These are phyloP conservation scores for Meira miltonrushii DNA, from an alignment of 1,284 basidiomycete species.

Conservation along the genomic window DNA sequence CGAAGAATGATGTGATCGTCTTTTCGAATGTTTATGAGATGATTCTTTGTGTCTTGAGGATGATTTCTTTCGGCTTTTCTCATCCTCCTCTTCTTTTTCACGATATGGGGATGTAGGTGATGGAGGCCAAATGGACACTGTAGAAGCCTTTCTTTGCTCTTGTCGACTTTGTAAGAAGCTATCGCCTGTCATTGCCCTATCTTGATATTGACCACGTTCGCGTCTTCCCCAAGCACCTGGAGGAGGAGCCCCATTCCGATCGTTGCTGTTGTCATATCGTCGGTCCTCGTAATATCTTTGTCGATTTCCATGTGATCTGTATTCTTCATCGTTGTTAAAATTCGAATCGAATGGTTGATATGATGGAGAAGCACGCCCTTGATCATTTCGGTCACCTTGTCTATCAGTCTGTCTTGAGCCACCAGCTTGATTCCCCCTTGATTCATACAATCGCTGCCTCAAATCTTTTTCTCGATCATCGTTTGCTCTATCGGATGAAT, in stretches of 20 bases:
- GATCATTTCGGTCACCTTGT: not conserved
- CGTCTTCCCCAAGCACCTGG: slow-evolving; percentile 8
- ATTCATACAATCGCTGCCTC: not conserved
- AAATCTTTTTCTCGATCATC: slow-evolving; percentile 1
- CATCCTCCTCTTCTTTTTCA: slow-evolving; percentile 30
- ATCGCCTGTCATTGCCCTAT: not conserved
- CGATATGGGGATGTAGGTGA: slow-evolving; percentile 27
- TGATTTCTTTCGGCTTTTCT: slow-evolving; percentile 14
- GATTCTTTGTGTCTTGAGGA: slow-evolving; percentile 18
- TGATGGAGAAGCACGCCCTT: not conserved
- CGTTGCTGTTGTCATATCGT: not conserved
- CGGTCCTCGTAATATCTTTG: too few relatives aligned
- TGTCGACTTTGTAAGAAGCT: not conserved
- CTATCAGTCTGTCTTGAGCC: not conserved
- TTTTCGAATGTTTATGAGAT: slow-evolving; percentile 2
- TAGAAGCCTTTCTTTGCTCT: slow-evolving; percentile 31
- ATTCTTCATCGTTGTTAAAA: too few relatives aligned
- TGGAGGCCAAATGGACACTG: slow-evolving; percentile 35
- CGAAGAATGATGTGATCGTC: not conserved
- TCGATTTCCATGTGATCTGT: too few relatives aligned
- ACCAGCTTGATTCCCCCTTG: not conserved
- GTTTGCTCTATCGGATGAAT: not conserved
- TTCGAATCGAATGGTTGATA: too few relatives aligned
- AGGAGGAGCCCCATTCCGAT: slow-evolving; percentile 1
- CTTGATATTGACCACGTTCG: not conserved